Conservation (phyloP, 805 yeast species). For the Danielia oregonensis region DNA sequence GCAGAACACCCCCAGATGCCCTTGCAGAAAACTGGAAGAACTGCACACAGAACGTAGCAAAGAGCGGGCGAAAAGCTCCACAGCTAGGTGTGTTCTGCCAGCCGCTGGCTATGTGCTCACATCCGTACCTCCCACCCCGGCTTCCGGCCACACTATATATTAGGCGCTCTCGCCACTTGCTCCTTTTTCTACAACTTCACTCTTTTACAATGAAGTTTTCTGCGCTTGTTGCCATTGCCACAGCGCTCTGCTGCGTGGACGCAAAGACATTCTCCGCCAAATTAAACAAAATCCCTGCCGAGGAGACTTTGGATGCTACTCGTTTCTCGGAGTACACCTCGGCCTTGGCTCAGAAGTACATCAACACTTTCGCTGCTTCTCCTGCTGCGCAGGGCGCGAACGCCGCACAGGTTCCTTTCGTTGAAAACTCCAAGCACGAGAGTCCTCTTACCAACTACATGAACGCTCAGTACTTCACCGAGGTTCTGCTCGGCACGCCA, state of each 20-base stretch:
- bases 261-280: slow-evolving; percentile 55
- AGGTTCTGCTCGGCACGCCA: slow-evolving; percentile 88
- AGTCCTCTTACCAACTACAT: slow-evolving; percentile 88
- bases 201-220: slow-evolving; percentile 27
- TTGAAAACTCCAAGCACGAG: slow-evolving; percentile 41
- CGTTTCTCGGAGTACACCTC: slow-evolving; percentile 51
- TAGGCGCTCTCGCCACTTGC: slow-evolving; percentile 6
- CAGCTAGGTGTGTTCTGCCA: no score
- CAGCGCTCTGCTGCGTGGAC: slow-evolving; percentile 37
- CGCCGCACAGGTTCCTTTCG: slow-evolving; percentile 17
- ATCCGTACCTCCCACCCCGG: background rate
- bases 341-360: slow-evolving; percentile 60
- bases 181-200: background rate
- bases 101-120: no score
- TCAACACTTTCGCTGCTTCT: slow-evolving; percentile 43
- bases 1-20: no score
- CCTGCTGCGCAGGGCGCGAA: slow-evolving; percentile 17
- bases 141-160: slow-evolving; percentile 3
- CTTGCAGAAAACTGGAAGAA: no score
- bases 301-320: slow-evolving; percentile 51
- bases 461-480: slow-evolving; percentile 96
- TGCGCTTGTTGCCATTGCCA: slow-evolving; percentile 42
- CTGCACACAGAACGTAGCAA: no score
- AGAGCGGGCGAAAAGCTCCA: no score
- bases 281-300: slow-evolving; percentile 56